Evolutionary conservation across 1,284 basidiomycete species (phyloP), one percentile per base, ranked within the genome.

Genomic region (Phlebopus sp.): DNA sequence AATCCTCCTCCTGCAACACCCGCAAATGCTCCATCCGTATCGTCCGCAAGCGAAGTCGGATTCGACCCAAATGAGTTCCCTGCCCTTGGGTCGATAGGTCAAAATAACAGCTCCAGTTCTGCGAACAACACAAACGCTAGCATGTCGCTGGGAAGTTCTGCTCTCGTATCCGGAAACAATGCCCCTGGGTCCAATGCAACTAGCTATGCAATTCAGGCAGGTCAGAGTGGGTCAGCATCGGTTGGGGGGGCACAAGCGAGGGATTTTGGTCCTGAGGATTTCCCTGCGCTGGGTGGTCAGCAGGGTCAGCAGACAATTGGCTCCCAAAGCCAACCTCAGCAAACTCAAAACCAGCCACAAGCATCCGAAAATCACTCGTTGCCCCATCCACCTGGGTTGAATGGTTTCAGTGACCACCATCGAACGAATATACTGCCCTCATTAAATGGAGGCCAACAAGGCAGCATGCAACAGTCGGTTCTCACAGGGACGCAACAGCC

Each of bases 31-130:
- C 78, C 79, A 32, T 79, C 81, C 34, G 77, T 74, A 46, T 81
- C 81, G 43, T 82, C 82, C n/a, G 70, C 79, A 27, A 82, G 77
- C 59, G 87, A 89, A 59, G 79, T 84, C 48, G 84, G 81, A n/a
- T 78, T 91, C 44, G 89, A 91, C 72, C 87, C 81, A 30, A 91
- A 86, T 60, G 89, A 92, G 67, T 92, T 92, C 59, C 89, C 89
- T 10, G 89, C 87, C 21, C 76, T 92, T 10, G 87, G 88, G 37
- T 83, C 87, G 40, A 69, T 75, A 44, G 69, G 70, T 14, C 67
- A 70, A 52, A 65, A 63, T 37, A 72, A 66, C 53, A 64, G 56
- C 37, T 62, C 63, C 38, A 70, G 66, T 43, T 52, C 50, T 4
- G 49, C 60, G 45, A 70, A 56, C 14, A 59, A 57, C 52, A 69